These are phyloP conservation scores for Aquilaria yunnanensis DNA, from an alignment of 345 rosid genomes.

Conservation along the genomic window DNA sequence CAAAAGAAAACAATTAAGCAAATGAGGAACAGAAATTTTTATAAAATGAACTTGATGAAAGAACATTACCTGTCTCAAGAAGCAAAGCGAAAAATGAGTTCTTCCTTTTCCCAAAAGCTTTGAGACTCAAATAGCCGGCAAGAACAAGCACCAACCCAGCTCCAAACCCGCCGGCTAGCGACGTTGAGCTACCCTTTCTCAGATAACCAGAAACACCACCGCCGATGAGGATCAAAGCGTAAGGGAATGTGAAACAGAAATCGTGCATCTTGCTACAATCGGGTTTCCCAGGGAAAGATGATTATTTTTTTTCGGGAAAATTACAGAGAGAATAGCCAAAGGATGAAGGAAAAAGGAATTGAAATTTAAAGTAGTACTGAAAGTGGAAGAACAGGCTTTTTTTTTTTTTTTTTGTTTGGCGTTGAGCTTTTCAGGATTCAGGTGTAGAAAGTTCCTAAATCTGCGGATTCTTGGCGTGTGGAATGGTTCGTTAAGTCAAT, in stretches of 20 bases:
- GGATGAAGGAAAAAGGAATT: conserved; percentile 4
- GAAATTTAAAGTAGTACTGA: too few species aligned
- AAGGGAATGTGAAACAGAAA: conserved; percentile 96
- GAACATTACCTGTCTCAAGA: conserved; percentile 60
- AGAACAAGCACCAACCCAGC: conserved; percentile 65
- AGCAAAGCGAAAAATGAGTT: conserved; percentile 54
- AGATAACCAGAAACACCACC: conserved; percentile 75
- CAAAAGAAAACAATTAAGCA: not conserved
- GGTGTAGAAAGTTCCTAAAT: too few species aligned
- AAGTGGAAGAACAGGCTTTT: too few species aligned
- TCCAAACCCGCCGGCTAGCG: conserved; percentile 81
- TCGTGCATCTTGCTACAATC: conserved; percentile 50
- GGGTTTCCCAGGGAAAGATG: too few species aligned
- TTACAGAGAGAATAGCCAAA: not conserved
- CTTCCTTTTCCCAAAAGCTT: conserved; percentile 68
- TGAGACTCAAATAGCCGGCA: conserved; percentile 83
- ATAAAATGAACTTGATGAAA: not conserved
- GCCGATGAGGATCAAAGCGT: conserved; percentile 69
- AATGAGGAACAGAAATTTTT: conserved; percentile 1
- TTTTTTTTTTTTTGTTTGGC: too few species aligned
- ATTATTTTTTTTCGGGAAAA: not conserved
- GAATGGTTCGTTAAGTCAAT: too few species aligned
- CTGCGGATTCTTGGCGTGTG: too few species aligned
- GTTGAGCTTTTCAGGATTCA: too few species aligned
- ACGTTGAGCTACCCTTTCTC: conserved; percentile 70